Evolutionary conservation across 371 early-diverging fungal species (phyloP).

Genomic region (Parasitella parasitica): DNA sequence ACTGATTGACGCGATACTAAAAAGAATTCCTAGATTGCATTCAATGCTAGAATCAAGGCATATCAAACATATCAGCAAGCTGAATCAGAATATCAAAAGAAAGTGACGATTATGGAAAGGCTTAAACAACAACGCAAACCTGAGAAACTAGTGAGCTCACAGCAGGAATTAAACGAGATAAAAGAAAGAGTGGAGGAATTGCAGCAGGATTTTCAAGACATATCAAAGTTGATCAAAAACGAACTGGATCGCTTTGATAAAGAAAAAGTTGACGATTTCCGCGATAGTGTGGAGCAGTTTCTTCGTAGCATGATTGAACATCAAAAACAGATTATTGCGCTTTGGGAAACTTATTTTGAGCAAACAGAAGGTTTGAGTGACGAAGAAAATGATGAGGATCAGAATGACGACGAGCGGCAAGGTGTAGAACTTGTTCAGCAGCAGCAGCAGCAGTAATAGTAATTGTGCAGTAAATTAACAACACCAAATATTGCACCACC

Average conservation of each 20-base stretch:
- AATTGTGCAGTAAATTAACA: too few relatives aligned
- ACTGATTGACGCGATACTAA: background rate
- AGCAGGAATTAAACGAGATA: constrained; percentile 69
- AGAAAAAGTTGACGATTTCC: constrained; percentile 84
- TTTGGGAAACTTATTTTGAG: constrained; percentile 72
- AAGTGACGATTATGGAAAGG: constrained; percentile 60
- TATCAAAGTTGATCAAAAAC: constrained; percentile 65
- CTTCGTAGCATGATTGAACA: constrained; percentile 77
- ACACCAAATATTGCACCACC: background rate
- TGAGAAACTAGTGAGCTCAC: constrained; percentile 60
- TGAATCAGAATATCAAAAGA: constrained; percentile 66
- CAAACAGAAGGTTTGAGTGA: constrained; percentile 40
- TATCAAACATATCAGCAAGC: constrained; percentile 72
- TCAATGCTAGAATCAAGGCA: constrained; percentile 72
- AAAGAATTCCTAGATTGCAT: constrained; percentile 57
- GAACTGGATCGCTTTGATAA: constrained; percentile 87
- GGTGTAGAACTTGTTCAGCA: background rate
- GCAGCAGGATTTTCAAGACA: constrained; percentile 70
- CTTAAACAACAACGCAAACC: constrained; percentile 58
- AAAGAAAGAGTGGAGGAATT: constrained; percentile 57
- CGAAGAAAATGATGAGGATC: constrained; percentile 15
- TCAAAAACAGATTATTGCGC: constrained; percentile 73
- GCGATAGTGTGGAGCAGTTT: constrained; percentile 72
- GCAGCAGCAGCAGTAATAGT: background rate
- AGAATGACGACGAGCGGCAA: background rate